Base-by-base conservation (phyloP, 257 asterid species). In the Lycium barbarum region DNA sequence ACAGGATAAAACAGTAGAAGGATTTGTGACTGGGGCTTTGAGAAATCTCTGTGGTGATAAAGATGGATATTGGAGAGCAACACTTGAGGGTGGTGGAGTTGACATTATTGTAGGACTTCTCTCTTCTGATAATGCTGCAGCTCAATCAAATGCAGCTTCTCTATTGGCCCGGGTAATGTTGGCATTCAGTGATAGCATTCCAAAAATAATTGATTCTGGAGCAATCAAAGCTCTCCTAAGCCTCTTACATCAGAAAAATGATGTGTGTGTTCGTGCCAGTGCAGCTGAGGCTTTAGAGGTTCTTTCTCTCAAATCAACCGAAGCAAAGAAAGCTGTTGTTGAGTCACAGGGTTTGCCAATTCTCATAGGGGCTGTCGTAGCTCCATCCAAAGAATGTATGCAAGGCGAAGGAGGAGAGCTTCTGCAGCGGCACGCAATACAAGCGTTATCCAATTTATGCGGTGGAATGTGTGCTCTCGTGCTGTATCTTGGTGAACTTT, bases 201-300 rank as follows among this genome's bases (percentile, higher is more conserved):
- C 92, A 15, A 94, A 91, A 84, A 83, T 94, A 79, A 87, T 94
- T 74, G 95, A 88, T 84, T 92, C 97, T 45, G 97, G 94, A 83
- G 98, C 94, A 62, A 71, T 92, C 88, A 89, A 88, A 85, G 84
- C 93, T 82, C 87, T 95, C 88, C 90, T 94, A 49, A 78, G 88
- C 74, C 98, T 95, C 65, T 81, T 93, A 88, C 88, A 80, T 84
- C 90, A 91, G 87, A 83, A 91, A 76, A 93, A 93, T 70, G 95
- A 95, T 83, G 92, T 92, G 55, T 86, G 92, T 36, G 97, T 93
- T 72, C 88, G 97, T 90, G 95, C 93, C 84, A 95, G 92, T 88
- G 97, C 97, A 72, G 97, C 98, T 43, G 99, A 94, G 89, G 99
- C 99, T 74, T 86, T 95, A 82, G 93, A 92, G 79, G 95, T 92